Percentiles rank a stretch among this genome's conserved stretches.
phyloP scores from a whole-genome alignment of 2,329 filamentous ascomycete genomes.

The Dactylella cylindrospora region DNA sequence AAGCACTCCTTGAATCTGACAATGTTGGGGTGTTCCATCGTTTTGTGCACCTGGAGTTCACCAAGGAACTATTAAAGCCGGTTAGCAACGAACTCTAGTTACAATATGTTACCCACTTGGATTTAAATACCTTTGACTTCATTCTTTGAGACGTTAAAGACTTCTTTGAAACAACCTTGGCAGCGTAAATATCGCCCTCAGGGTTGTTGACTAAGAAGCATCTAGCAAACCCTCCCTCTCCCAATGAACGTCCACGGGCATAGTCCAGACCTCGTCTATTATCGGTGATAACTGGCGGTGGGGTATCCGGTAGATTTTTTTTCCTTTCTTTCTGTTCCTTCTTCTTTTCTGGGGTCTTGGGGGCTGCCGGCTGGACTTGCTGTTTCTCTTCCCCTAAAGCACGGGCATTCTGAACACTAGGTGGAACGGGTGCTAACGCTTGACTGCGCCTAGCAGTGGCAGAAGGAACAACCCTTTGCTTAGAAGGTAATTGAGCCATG shows the following conservation, averaged over 20 bases:
- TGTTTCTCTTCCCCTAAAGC: slow-evolving; percentile 26
- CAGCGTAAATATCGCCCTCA: slow-evolving; percentile 48
- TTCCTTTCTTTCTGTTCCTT: slow-evolving; percentile 47
- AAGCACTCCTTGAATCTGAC: slow-evolving; percentile 95
- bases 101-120: background rate
- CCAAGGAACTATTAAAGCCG: slow-evolving; percentile 65
- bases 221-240: slow-evolving; percentile 49
- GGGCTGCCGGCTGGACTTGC: slow-evolving; percentile 25
- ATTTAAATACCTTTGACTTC: slow-evolving; percentile 46
- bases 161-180: slow-evolving; percentile 49
- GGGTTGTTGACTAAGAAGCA: slow-evolving; percentile 49
- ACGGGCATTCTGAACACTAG: slow-evolving; percentile 38
- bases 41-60: slow-evolving; percentile 96
- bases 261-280: slow-evolving; percentile 47
- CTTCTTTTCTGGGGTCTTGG: slow-evolving; percentile 47
- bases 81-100: background rate
- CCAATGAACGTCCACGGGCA: slow-evolving; percentile 47
- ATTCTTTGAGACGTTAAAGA: slow-evolving; percentile 47
- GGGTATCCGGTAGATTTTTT: slow-evolving; percentile 47
- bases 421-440: slow-evolving; percentile 39
- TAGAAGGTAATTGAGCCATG: slow-evolving; percentile 40
- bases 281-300: slow-evolving; percentile 47
- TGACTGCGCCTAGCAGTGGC: slow-evolving; percentile 44
- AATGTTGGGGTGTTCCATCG: slow-evolving; percentile 93
- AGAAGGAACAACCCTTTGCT: slow-evolving; percentile 40